Evolutionary conservation across 176 grass and related monocot species (phyloP).

Genomic region (Eleusine indica): DNA sequence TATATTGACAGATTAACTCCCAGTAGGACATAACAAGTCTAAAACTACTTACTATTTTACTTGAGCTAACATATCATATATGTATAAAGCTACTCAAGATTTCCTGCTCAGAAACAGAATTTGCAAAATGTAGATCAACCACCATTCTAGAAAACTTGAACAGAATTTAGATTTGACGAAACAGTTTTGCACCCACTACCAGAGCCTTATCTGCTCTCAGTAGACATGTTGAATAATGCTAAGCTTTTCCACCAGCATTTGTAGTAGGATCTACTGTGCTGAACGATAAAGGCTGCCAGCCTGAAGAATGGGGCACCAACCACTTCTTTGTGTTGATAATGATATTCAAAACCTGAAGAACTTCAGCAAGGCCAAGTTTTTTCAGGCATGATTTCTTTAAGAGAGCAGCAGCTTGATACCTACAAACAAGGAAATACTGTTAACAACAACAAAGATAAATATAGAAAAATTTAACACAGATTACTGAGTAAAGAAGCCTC

Average conservation of each 20-base stretch:
- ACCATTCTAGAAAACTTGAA: constrained; percentile 24
- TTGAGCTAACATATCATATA: background rate
- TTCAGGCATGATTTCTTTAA: constrained; percentile 78
- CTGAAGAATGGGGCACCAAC: constrained; percentile 70
- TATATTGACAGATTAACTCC: constrained; percentile 17
- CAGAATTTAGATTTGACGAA: constrained; percentile 10
- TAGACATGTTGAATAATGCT: constrained; percentile 22
- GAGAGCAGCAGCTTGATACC: constrained; percentile 86
- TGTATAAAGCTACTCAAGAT: background rate
- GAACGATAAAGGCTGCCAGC: constrained; percentile 87
- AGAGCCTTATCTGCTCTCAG: constrained; percentile 19
- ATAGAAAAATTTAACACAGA: constrained; percentile 27
- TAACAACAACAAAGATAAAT: constrained; percentile 26
- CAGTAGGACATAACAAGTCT: constrained; percentile 14
- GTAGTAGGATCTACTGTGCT: constrained; percentile 53
- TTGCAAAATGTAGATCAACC: constrained; percentile 24
- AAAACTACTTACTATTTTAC: constrained; percentile 1
- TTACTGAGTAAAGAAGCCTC: constrained; percentile 14
- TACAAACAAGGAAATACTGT: constrained; percentile 33
- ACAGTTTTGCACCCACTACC: constrained; percentile 25
- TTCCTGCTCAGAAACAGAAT: background rate
- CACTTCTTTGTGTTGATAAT: constrained; percentile 76
- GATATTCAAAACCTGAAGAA: constrained; percentile 79
- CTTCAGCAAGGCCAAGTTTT: constrained; percentile 69
- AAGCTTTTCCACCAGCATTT: constrained; percentile 41